phyloP scores from a whole-genome alignment of 2,329 filamentous ascomycete genomes.

The Ophiostoma sp. region DNA sequence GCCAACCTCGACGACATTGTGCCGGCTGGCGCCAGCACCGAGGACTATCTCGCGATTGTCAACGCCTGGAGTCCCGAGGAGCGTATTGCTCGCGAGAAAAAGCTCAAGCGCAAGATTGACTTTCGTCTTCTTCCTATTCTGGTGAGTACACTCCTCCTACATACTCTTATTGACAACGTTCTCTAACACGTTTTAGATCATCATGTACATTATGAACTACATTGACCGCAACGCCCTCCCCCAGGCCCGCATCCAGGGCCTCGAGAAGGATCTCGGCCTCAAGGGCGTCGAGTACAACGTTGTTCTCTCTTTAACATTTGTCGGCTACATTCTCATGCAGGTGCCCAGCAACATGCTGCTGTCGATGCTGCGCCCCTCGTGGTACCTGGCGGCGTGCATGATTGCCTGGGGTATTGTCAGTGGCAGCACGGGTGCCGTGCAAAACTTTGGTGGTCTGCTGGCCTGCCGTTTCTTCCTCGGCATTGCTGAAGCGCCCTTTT shows the following conservation, averaged over 20 bases:
- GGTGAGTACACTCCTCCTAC: too few species aligned
- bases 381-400: slow-evolving; percentile 39
- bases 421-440: slow-evolving; percentile 26
- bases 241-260: slow-evolving; percentile 44
- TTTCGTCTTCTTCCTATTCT: background rate
- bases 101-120: background rate
- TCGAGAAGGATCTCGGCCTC: slow-evolving; percentile 46
- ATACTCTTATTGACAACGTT: too few species aligned
- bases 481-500: slow-evolving; percentile 19
- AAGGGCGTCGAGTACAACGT: slow-evolving; percentile 43
- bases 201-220: slow-evolving; percentile 66
- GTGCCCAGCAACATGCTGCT: slow-evolving; percentile 50
- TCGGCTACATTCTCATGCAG: slow-evolving; percentile 36
- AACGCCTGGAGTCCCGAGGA: background rate
- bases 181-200: slow-evolving; percentile 18
- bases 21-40: background rate
- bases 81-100: background rate
- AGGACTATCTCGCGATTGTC: slow-evolving; percentile 7
- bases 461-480: slow-evolving; percentile 21
- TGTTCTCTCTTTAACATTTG: slow-evolving; percentile 39
- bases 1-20: slow-evolving; percentile 14
- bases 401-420: slow-evolving; percentile 35
- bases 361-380: slow-evolving; percentile 45
- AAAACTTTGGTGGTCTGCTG: slow-evolving; percentile 26
- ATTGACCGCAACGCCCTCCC: slow-evolving; percentile 43